phyloP scores from a whole-genome alignment of 371 early-diverging fungal genomes.

The Lichtheimia corymbifera region DNA sequence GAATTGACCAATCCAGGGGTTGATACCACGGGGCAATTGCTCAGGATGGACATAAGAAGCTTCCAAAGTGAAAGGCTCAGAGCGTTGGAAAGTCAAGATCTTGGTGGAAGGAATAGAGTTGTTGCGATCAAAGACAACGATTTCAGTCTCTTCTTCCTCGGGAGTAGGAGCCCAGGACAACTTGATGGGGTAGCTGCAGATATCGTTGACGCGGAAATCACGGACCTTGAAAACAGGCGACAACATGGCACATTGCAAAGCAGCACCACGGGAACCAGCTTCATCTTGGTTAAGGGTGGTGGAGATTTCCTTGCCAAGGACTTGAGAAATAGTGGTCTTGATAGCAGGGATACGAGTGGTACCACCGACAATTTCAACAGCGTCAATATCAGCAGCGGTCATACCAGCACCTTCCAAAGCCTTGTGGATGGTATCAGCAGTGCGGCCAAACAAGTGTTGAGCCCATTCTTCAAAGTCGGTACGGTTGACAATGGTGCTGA shows the following conservation, averaged over 20 bases:
- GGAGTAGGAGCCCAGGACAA: conserved; percentile 72
- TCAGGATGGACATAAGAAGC: conserved; percentile 76
- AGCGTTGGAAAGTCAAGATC: conserved; percentile 80
- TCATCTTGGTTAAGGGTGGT: conserved; percentile 98
- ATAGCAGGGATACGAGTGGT: conserved; percentile 93
- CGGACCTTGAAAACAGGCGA: conserved; percentile 98
- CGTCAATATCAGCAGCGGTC: conserved; percentile 81
- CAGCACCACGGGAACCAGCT: conserved; percentile 95
- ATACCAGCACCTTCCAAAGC: conserved; percentile 84
- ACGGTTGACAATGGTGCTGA: conserved; percentile 79
- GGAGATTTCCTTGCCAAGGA: conserved; percentile 85
- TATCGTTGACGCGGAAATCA: conserved; percentile 91
- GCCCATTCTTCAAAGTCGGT: conserved; percentile 86
- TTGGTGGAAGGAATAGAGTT: conserved; percentile 87
- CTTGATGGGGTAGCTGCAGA: conserved; percentile 67
- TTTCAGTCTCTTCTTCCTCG: conserved; percentile 73
- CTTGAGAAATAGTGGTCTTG: conserved; percentile 83
- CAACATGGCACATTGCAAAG: conserved; percentile 95
- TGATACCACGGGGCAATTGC: conserved; percentile 68
- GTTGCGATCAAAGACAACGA: conserved; percentile 67
- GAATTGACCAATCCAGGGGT: conserved; percentile 74
- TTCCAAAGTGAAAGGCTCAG: conserved; percentile 79
- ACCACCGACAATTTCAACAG: conserved; percentile 94
- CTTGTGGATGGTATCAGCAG: conserved; percentile 72
- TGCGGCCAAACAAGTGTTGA: conserved; percentile 71